Evolutionary conservation across 2,329 filamentous ascomycete genomes (phyloP).

Genomic region (Alternaria dauci): DNA sequence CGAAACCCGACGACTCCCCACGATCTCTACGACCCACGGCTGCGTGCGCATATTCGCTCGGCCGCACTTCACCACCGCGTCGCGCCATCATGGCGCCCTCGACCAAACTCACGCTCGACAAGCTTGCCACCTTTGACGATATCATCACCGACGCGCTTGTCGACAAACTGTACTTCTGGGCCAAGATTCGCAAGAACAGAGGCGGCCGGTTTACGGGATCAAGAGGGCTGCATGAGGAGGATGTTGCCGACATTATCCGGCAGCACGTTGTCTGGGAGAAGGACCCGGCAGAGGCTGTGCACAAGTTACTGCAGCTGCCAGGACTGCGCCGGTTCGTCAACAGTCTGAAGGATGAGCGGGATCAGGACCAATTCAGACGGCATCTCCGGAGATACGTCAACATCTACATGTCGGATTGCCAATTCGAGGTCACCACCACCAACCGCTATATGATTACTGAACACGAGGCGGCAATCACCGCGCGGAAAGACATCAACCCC

Average conservation of each 20-base stretch:
- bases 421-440: conserved; percentile 91
- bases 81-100: conserved; percentile 53
- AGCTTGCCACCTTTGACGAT: conserved; percentile 93
- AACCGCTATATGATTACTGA: conserved; percentile 94
- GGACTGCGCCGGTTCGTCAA: conserved; percentile 77
- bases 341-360: conserved; percentile 74
- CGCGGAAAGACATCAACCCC: conserved; percentile 78
- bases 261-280: conserved; percentile 76
- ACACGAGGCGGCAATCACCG: conserved; percentile 87
- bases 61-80: not conserved
- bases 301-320: conserved; percentile 73
- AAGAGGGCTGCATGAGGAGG: conserved; percentile 75
- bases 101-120: conserved; percentile 84
- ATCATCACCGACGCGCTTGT: conserved; percentile 93
- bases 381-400: conserved; percentile 91
- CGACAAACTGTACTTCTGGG: conserved; percentile 97
- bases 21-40: not conserved
- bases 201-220: conserved; percentile 83
- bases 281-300: conserved; percentile 74
- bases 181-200: conserved; percentile 92
- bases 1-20: conserved; percentile 8
- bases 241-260: conserved; percentile 67
- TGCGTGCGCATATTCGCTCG: not conserved
- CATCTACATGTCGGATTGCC: conserved; percentile 91
- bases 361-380: conserved; percentile 84